Base-by-base conservation (phyloP, 202 grass and related monocot genomes). In the Digitaria exilis region DNA sequence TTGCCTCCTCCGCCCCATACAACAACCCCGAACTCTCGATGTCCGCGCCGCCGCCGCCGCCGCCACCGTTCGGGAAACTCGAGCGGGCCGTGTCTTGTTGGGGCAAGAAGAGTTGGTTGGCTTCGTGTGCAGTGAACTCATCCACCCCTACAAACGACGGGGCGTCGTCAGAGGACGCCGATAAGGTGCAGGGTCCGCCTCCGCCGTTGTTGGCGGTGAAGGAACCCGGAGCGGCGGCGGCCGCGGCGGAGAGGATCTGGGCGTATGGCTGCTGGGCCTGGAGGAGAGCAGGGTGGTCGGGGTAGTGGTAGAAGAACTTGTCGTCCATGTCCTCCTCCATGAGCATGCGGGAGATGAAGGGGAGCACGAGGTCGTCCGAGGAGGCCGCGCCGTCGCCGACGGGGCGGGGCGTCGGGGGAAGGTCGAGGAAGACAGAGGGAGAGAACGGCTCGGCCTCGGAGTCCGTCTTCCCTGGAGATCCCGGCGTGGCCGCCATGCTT, bases 321-420 rank as follows among this genome's bases (percentile, higher is more conserved):
- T 64, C 61, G 29, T 64, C 61, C 29, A 64, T 64, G 61, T 64
- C 61, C 16, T 64, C 61, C 61, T 64, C 61, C 61, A 64, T 64
- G 61, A 64, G 61, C 29, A 64, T 35, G 30, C 30, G 61, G 16
- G 61, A 32, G 61, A 64, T 64, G 61, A 64, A 64, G 30, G 30
- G 17, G 3, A 64, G 61, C 61, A 29, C 29, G 30, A 64, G 61
- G 61, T 34, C 29, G 61, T 64, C 61, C 61, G 61, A 34, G 61
- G 61, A 34, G 61, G 7, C 61, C 29, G 61, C 60, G 31, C 16
- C 8, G 9, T 44, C 43, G 43, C 43, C 43, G 43, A 44, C 30
- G 61, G 48, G 17, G 15, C 61, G 31, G 3, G 30, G 61, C 61
- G 61, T 64, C 30, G 16, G 61, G 2, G 61, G 61, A 35, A 64